These are phyloP conservation scores for Trichoderma sp. DNA, from an alignment of 2,329 filamentous ascomycete species.

Conservation along the genomic window DNA sequence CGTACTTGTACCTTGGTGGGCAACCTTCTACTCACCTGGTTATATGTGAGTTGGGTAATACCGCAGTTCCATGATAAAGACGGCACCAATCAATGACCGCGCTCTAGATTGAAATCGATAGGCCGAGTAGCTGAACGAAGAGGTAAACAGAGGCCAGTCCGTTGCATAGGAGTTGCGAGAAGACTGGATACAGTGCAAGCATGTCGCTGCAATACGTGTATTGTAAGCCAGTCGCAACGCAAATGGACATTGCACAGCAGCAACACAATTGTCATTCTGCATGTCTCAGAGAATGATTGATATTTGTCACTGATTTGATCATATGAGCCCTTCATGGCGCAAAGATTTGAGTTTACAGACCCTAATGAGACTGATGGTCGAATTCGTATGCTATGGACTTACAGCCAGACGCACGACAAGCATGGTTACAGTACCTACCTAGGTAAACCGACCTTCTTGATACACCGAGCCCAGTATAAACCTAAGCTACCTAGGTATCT, in stretches of 20 bases:
- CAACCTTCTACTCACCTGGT: no score
- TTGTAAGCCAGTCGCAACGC: no score
- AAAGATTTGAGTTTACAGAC: no score
- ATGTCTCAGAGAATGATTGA: not conserved
- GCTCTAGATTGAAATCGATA: not conserved
- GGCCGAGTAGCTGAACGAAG: not conserved
- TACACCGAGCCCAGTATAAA: no score
- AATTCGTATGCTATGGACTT: not conserved
- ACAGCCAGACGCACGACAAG: no score
- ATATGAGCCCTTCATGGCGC: not conserved
- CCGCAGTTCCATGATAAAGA: not conserved
- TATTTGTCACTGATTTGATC: not conserved
- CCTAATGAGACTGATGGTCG: not conserved
- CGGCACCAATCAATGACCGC: not conserved
- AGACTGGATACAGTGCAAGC: no score
- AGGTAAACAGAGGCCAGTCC: not conserved
- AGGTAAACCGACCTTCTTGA: no score
- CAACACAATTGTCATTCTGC: not conserved
- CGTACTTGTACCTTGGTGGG: no score
- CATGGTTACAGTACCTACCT: no score
- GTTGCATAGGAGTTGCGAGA: not conserved
- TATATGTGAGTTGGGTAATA: no score
- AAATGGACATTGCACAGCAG: not conserved
- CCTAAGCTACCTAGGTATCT: no score
- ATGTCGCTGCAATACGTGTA: no score